Evolutionary conservation across 352 stramenopile genomes (phyloP), one percentile per base, ranked within the genome.

Genomic region (Globisporangium paddicum): DNA sequence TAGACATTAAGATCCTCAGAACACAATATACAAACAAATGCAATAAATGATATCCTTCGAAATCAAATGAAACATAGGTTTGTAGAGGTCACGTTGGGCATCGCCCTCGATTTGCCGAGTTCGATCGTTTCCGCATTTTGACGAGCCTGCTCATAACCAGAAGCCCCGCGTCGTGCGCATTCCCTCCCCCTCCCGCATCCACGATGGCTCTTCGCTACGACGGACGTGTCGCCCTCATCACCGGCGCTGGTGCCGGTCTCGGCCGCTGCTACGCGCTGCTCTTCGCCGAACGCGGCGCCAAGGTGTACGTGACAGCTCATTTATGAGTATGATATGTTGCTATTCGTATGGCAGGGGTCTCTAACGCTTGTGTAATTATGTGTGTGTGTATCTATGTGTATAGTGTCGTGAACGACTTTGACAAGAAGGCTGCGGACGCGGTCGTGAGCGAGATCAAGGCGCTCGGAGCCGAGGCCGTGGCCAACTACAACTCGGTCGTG

Each of bases 401-500:
- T 10, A 47, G 41, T 47, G 41, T 47, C 41, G 81, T 85, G 48
- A 90, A 90, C 58, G 81, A 90, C 72, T 86, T 90, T 45, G 72
- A 72, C 61, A 75, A 75, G 49, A 70, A 72, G 47, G 71, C 79
- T 7, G 84, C 82, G 2, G 86, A 95, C 58, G 74, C 79, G 5
- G 84, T 93, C 37, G 80, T 93, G 8, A 71, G 60, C 0, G 86
- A 93, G 62, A 93, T 95, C 64, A 88, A 88, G 60, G 79, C 75
- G 48, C 3, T 48, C 73, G 81, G 81, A 34, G 85, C 79, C 42
- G 78, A 84, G 13, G 85, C 85, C 9, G 75, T 90, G 10, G 79
- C 79, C 56, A 87, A 93, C 72, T 95, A 95, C 71, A 69, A 95
- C 70, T 92, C 79, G 40, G 85, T 93, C 60, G 82, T 72, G n/a